phyloP scores from a whole-genome alignment of 2,329 filamentous ascomycete genomes.

The Colletotrichum sp. region DNA sequence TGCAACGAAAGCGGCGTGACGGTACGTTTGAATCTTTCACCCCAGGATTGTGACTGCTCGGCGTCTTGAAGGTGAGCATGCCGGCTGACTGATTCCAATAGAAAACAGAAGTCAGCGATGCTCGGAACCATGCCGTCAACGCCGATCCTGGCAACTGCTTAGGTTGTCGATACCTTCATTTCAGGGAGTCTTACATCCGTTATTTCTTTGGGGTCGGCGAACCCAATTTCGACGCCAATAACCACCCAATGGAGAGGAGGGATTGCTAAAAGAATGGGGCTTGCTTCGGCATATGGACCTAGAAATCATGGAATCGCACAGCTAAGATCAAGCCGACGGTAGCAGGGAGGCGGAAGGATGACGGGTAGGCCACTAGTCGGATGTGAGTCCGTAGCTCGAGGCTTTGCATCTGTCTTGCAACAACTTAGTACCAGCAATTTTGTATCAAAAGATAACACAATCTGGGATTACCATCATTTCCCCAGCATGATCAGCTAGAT shows the following conservation, averaged over 20 bases:
- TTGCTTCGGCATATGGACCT: background rate
- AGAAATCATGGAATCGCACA: background rate
- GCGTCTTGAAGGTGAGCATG: too few species aligned
- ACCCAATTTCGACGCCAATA: background rate
- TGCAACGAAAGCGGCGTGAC: background rate
- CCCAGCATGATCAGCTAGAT: too few species aligned
- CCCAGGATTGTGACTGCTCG: too few species aligned
- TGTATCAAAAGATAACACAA: background rate
- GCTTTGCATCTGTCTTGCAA: background rate
- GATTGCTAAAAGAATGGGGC: background rate
- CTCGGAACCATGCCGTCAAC: background rate
- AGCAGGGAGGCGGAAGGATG: background rate
- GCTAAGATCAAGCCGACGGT: background rate
- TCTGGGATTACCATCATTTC: too few species aligned
- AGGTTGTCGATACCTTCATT: background rate
- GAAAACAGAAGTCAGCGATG: background rate
- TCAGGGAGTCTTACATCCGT: background rate
- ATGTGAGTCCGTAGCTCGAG: background rate
- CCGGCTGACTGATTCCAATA: background rate
- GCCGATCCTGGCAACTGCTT: background rate
- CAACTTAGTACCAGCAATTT: background rate
- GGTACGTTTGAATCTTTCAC: background rate
- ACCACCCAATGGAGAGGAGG: background rate
- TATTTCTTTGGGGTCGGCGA: background rate
- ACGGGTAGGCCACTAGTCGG: background rate